Evolutionary conservation across 805 yeast species (phyloP), one percentile per base, ranked within the genome.

Genomic region (Spencermartinsiella europaea): DNA sequence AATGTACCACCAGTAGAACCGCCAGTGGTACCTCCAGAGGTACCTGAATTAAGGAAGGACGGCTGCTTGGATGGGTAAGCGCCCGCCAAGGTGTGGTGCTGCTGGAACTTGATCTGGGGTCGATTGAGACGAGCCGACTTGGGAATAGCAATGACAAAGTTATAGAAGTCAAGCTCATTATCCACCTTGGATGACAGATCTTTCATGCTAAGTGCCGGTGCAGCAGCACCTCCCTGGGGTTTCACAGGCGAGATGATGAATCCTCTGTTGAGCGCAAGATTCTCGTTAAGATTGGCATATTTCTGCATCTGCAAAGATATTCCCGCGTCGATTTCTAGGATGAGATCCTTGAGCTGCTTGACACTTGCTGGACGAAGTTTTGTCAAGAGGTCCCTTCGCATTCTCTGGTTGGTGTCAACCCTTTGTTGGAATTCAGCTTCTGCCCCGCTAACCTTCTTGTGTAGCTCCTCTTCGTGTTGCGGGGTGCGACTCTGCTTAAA

Each of bases 401-500:
- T 64, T 38, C 84, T 78, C 54, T 84, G 82, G 25, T 93, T 85
- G 2, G 78, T 68, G 36, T 81, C 76, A 3, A 89, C 95, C 59
- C 78, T 84, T 58, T 77, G 79, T 62, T 82, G 81, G 68, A 88
- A 93, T 52, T 93, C 99, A 45, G 77, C 75, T 64, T 93, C 97
- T 0, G 97, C 95, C 45, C 72, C 67, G 54, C 83, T 86, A 40
- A 93, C 86, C 61, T 91, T 90, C 45, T 81, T 70, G 50, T 76
- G 80, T 16, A 91, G 70, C 42, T 90, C 96, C 61, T 91, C 98
- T 61, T 93, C 98, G 61, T 83, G 85, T 67, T 91, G 97, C 41
- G 75, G 78, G 1, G 85, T 80, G 54, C 83, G 83, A 35, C 86
- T 77, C 49, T 85, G 83, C 61, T 86, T 86, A 61, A 93, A 74